phyloP scores from a whole-genome alignment of 495 filamentous ascomycete genomes.

The Corynascus novoguineensis region DNA sequence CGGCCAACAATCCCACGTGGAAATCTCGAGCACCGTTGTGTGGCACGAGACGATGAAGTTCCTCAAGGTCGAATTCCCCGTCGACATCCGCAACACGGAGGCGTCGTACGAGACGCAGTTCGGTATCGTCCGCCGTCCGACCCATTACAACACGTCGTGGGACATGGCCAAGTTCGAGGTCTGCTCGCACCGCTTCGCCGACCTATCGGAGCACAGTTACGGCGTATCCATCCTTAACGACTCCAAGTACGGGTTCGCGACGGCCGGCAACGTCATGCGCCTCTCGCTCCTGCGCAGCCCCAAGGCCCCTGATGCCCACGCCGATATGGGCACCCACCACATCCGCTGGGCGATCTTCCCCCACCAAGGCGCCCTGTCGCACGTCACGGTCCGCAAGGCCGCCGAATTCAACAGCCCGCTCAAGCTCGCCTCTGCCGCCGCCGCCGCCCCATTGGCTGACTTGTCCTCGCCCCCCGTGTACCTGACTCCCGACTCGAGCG shows the following conservation, averaged over 20 bases:
- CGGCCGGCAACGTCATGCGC: slow-evolving; percentile 84
- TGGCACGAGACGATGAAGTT: slow-evolving; percentile 97
- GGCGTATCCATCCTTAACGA: slow-evolving; percentile 95
- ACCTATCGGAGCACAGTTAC: slow-evolving; percentile 85
- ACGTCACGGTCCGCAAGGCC: slow-evolving; percentile 72
- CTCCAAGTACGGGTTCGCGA: slow-evolving; percentile 95
- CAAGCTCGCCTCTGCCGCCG: slow-evolving; percentile 38
- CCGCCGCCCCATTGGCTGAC: slow-evolving; percentile 29
- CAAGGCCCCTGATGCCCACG: slow-evolving; percentile 94
- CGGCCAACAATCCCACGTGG: slow-evolving; percentile 63
- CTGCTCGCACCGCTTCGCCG: slow-evolving; percentile 96
- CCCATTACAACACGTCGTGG: slow-evolving; percentile 96
- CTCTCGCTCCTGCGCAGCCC: slow-evolving; percentile 82
- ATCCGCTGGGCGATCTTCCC: slow-evolving; percentile 92
- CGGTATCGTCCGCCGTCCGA: slow-evolving; percentile 79
- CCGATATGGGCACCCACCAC: slow-evolving; percentile 88
- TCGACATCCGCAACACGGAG: slow-evolving; percentile 84
- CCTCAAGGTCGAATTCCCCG: slow-evolving; percentile 97
- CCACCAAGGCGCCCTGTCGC: slow-evolving; percentile 64
- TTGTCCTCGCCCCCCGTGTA: slow-evolving; percentile 42
- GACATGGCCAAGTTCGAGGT: slow-evolving; percentile 99
- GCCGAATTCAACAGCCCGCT: slow-evolving; percentile 88
- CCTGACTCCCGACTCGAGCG: slow-evolving; percentile 45
- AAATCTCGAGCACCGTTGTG: slow-evolving; percentile 75
- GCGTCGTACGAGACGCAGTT: slow-evolving; percentile 96